Conservation (phyloP, 2,329 filamentous ascomycete genomes). For the Penicillium glabrum region DNA sequence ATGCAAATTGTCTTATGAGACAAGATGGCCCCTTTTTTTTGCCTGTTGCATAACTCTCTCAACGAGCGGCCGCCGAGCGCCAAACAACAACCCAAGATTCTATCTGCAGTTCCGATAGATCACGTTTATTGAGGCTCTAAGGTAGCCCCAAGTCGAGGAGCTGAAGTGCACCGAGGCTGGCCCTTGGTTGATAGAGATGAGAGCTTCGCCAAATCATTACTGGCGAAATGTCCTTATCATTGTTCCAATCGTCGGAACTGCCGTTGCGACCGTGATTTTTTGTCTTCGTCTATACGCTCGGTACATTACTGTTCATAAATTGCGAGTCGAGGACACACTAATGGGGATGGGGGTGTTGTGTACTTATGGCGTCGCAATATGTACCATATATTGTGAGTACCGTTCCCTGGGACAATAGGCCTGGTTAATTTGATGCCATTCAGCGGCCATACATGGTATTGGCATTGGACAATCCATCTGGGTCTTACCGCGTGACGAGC, state of each 20-base stretch:
- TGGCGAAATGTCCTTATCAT: conserved; percentile 17
- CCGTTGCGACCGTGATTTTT: conserved; percentile 14
- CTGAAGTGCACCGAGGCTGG: neutral
- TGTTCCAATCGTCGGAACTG: conserved; percentile 14
- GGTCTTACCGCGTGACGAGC: neutral
- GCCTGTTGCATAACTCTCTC: no score
- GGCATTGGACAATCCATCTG: conserved; percentile 6
- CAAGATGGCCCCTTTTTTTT: no score
- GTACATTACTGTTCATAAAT: neutral
- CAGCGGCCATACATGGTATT: conserved; percentile 14
- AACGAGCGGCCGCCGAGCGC: no score
- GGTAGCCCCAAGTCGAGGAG: neutral
- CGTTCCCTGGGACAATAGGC: neutral
- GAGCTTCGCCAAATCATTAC: neutral
- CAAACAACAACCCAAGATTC: no score
- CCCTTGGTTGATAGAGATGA: neutral
- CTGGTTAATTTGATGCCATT: neutral
- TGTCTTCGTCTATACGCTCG: conserved; percentile 16
- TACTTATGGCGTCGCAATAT: conserved; percentile 16
- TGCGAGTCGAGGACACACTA: conserved; percentile 15
- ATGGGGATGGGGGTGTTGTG: conserved; percentile 16
- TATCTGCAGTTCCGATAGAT: no score
- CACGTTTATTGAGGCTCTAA: no score
- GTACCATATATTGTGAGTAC: conserved; percentile 9
- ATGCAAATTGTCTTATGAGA: no score